phyloP scores from a whole-genome alignment of 805 yeast species.

The Candida tallmaniae region DNA sequence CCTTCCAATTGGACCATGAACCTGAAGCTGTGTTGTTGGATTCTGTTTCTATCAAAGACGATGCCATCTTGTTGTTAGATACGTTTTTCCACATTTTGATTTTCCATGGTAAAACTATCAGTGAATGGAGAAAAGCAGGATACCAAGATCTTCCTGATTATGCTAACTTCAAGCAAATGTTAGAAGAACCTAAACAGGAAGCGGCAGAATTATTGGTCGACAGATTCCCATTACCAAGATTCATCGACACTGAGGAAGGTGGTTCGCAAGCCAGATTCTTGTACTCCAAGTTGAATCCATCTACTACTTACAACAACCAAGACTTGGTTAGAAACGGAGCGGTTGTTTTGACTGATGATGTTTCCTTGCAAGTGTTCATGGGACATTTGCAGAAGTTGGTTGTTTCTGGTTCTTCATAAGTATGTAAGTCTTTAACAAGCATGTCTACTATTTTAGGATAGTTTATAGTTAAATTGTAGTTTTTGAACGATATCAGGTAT shows the following conservation, averaged over 20 bases:
- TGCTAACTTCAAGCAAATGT: constrained; percentile 77
- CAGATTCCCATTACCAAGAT: constrained; percentile 92
- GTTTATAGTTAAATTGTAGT: no score
- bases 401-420: constrained; percentile 14
- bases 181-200: constrained; percentile 86
- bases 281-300: constrained; percentile 65
- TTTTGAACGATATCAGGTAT: no score
- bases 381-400: constrained; percentile 45
- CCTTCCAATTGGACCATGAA: constrained; percentile 28
- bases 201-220: constrained; percentile 89
- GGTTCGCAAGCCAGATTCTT: constrained; percentile 72
- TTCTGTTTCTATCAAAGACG: constrained; percentile 56
- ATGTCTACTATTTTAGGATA: no score
- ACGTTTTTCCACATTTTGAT: constrained; percentile 96
- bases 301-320: constrained; percentile 42
- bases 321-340: constrained; percentile 21
- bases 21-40: constrained; percentile 64
- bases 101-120: constrained; percentile 91
- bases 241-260: constrained; percentile 70
- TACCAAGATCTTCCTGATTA: constrained; percentile 90
- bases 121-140: constrained; percentile 94
- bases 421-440: neutral
- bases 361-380: constrained; percentile 53
- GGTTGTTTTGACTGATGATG: constrained; percentile 55
- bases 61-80: constrained; percentile 54